A percentile compares a stretch with the other conserved stretches of the same genome.
These are phyloP conservation scores for Blastomyces gilchristii DNA, from an alignment of 2,329 filamentous ascomycete genomes.

Conservation along the genomic window DNA sequence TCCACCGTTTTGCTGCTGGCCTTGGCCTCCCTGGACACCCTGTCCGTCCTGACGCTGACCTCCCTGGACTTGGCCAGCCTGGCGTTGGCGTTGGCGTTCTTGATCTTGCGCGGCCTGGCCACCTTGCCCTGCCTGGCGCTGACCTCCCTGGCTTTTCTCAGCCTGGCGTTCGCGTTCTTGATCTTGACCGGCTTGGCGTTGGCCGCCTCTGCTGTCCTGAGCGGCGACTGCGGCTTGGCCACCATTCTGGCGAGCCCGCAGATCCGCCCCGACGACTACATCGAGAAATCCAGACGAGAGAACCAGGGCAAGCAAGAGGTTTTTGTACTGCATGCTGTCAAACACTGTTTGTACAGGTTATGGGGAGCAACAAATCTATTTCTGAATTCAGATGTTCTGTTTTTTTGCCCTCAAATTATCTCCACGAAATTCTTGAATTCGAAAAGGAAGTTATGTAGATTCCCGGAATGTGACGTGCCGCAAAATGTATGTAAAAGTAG, in stretches of 20 bases:
- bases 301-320: conserved; percentile 7
- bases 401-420: background rate
- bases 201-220: too few relatives aligned
- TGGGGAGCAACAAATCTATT: background rate
- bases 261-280: conserved; percentile 2
- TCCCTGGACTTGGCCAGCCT: background rate
- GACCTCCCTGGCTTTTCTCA: background rate
- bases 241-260: conserved; percentile 1
- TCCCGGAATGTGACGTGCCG: too few relatives aligned
- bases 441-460: background rate
- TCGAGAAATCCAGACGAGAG: conserved; percentile 8
- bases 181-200: background rate
- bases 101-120: background rate
- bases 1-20: conserved; percentile 1
- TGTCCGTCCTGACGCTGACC: background rate
- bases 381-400: background rate
- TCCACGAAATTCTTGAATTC: background rate
- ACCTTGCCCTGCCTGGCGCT: background rate
- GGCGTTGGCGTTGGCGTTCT: background rate
- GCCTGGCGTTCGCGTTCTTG: background rate
- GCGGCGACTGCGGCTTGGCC: background rate
- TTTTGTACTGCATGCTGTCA: conserved; percentile 10
- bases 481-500: conserved; percentile 2
- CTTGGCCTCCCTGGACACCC: background rate
- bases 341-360: background rate